Percentiles rank a stretch among this genome's conserved stretches.
These are phyloP conservation scores for Plicaturopsis crispa DNA, from an alignment of 768 basidiomycete species.

Conservation along the genomic window DNA sequence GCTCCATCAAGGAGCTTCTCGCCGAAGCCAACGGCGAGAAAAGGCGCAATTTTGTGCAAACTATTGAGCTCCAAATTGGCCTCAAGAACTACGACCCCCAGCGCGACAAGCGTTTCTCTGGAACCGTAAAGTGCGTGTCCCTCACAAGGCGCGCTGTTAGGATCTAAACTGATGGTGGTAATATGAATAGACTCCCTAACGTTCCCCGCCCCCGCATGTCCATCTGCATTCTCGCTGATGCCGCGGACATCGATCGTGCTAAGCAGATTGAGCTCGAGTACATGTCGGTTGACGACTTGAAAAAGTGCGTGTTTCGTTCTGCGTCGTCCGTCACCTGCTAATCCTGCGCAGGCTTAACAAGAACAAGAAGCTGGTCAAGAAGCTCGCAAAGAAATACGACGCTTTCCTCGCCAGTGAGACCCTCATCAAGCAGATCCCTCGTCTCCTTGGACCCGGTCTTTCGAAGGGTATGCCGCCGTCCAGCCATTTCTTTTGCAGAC, in stretches of 20 bases:
- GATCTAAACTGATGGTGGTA: too few species aligned
- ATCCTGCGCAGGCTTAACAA: slow-evolving; percentile 77
- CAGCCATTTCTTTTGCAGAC: neutral
- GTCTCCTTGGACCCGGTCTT: slow-evolving; percentile 98
- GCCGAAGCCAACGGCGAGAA: slow-evolving; percentile 80
- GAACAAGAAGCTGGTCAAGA: slow-evolving; percentile 99
- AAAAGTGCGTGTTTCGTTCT: slow-evolving; percentile 59
- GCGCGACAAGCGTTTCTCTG: slow-evolving; percentile 99
- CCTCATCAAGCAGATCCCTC: slow-evolving; percentile 99
- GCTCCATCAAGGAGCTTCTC: slow-evolving; percentile 88
- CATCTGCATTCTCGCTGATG: slow-evolving; percentile 99
- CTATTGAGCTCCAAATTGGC: slow-evolving; percentile 93
- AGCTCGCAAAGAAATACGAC: slow-evolving; percentile 99
- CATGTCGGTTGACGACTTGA: slow-evolving; percentile 99
- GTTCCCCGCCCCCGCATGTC: slow-evolving; percentile 99
- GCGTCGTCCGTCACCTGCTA: neutral
- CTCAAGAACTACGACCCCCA: slow-evolving; percentile 99
- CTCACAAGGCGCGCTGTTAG: too few species aligned
- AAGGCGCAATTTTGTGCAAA: slow-evolving; percentile 92
- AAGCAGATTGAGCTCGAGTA: slow-evolving; percentile 98
- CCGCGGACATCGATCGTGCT: slow-evolving; percentile 96
- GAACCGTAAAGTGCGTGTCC: slow-evolving; percentile 80
- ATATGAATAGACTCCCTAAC: slow-evolving; percentile 41
- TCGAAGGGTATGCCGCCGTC: slow-evolving; percentile 70
- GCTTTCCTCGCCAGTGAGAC: slow-evolving; percentile 97